A percentile compares a stretch with the other conserved stretches of the same genome.
Evolutionary conservation across 2,329 filamentous ascomycete species (phyloP).

Genomic region (Rhinocladiella mackenziei): DNA sequence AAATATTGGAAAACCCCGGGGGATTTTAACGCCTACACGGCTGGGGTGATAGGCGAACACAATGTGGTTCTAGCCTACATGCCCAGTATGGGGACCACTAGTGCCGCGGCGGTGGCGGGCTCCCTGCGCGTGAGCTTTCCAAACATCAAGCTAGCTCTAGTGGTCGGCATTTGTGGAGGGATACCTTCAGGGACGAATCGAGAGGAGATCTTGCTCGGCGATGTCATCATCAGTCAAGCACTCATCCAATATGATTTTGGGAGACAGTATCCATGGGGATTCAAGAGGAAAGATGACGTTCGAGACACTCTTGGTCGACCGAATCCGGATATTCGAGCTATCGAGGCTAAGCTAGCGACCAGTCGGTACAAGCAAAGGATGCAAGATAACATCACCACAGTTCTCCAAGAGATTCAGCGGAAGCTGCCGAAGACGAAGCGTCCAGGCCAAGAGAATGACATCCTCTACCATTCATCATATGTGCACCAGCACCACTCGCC

Average conservation of each 20-base stretch:
- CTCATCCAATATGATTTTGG: conserved; percentile 34
- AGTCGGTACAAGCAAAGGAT: neutral
- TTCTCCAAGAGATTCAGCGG: neutral
- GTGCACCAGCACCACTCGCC: conserved; percentile 3
- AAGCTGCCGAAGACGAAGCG: conserved; percentile 1
- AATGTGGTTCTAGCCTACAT: conserved; percentile 34
- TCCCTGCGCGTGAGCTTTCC: conserved; percentile 37
- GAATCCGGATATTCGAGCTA: conserved; percentile 24
- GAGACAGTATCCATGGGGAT: conserved; percentile 26
- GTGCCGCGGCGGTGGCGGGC: conserved; percentile 27
- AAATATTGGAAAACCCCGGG: conserved; percentile 28
- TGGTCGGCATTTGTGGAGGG: conserved; percentile 44
- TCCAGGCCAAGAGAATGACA: conserved; percentile 6
- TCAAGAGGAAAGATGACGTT: conserved; percentile 24
- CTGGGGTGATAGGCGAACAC: conserved; percentile 31
- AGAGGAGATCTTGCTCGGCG: conserved; percentile 33
- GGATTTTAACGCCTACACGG: conserved; percentile 34
- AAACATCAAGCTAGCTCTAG: conserved; percentile 34
- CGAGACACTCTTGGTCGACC: conserved; percentile 26
- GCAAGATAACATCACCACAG: neutral
- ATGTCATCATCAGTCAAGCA: conserved; percentile 33
- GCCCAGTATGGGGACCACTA: conserved; percentile 32
- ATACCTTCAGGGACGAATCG: conserved; percentile 29
- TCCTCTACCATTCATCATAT: conserved; percentile 5
- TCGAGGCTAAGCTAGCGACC: conserved; percentile 24